A percentile compares a stretch with the other conserved stretches of the same genome.
These are phyloP conservation scores for Paracorniculantispora psalliotae DNA, from an alignment of 2,329 filamentous ascomycete genomes.

Conservation along the genomic window DNA sequence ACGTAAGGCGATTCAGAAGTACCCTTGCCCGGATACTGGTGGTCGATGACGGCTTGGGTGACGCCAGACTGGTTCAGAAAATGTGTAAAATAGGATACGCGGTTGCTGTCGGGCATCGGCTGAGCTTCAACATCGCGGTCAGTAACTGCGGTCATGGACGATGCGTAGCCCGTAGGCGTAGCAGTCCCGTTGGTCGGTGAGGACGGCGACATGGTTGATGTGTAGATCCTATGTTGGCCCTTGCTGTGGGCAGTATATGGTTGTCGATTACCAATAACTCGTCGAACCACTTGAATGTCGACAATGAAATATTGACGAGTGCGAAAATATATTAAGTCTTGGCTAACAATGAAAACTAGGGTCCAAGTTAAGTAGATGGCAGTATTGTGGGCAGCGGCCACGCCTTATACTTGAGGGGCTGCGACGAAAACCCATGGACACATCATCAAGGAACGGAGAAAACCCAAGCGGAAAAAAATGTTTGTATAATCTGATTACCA, in stretches of 20 bases:
- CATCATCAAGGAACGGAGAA: too few species aligned
- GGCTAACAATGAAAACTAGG: neutral
- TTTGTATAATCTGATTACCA: neutral
- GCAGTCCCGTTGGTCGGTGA: neutral
- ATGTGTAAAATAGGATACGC: constrained; percentile 44
- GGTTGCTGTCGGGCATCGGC: constrained; percentile 24
- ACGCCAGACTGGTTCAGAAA: constrained; percentile 55
- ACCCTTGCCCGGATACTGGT: constrained; percentile 55
- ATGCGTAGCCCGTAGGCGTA: constrained; percentile 7
- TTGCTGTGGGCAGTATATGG: neutral
- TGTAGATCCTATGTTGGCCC: too few species aligned
- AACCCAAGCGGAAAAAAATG: neutral
- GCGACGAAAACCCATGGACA: neutral
- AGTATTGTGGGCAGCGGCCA: neutral
- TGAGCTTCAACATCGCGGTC: constrained; percentile 41
- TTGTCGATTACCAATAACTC: too few species aligned
- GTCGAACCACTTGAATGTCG: too few species aligned
- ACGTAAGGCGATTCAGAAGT: constrained; percentile 63
- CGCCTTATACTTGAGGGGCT: neutral
- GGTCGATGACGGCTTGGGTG: constrained; percentile 50
- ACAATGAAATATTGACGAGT: neutral
- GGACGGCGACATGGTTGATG: neutral
- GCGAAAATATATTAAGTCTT: neutral
- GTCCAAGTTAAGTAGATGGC: neutral
- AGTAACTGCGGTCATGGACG: constrained; percentile 29